phyloP scores from a whole-genome alignment of 352 stramenopile genomes.

The Phytophthora cryptogea region DNA sequence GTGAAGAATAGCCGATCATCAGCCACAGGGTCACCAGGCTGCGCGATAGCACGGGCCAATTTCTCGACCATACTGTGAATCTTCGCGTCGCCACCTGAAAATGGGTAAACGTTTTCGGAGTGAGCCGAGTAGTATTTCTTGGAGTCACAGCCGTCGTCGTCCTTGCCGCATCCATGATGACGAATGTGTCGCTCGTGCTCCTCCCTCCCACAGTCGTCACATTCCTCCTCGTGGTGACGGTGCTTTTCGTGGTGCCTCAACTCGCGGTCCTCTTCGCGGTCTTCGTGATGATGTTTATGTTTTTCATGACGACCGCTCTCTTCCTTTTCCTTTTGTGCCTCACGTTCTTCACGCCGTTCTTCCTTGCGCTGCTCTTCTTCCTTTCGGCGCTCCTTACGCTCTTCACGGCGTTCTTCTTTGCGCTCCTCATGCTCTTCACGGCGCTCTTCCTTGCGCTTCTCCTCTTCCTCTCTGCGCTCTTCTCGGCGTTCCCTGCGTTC shows the following conservation, averaged over 20 bases:
- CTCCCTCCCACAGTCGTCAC: slow-evolving; percentile 11
- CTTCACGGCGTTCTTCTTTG: slow-evolving; percentile 2
- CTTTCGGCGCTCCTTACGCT: slow-evolving; percentile 6
- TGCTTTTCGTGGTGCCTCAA: slow-evolving; percentile 6
- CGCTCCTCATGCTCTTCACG: slow-evolving; percentile 11
- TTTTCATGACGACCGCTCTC: slow-evolving; percentile 5
- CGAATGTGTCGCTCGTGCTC: slow-evolving; percentile 13
- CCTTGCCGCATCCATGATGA: slow-evolving; percentile 18
- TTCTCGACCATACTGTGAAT: slow-evolving; percentile 31
- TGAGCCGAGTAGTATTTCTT: slow-evolving; percentile 15
- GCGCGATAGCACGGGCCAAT: slow-evolving; percentile 33
- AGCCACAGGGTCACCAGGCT: slow-evolving; percentile 25
- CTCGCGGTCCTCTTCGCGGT: slow-evolving; percentile 1
- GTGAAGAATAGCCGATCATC: slow-evolving; percentile 72
- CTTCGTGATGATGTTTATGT: slow-evolving; percentile 2
- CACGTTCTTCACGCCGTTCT: slow-evolving; percentile 3
- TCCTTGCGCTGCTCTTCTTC: slow-evolving; percentile 8
- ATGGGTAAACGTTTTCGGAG: slow-evolving; percentile 22
- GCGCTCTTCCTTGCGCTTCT: slow-evolving; percentile 8
- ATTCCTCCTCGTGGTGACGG: slow-evolving; percentile 15
- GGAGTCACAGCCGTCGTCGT: slow-evolving; percentile 11
- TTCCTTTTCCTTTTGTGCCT: slow-evolving; percentile 6
- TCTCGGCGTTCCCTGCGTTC: slow-evolving; percentile 1
- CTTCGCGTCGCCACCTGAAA: slow-evolving; percentile 29
- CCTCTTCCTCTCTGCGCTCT: slow-evolving; percentile 2